Evolutionary conservation across 305 asterid species (phyloP).

Genomic region (Petunia hybrid): DNA sequence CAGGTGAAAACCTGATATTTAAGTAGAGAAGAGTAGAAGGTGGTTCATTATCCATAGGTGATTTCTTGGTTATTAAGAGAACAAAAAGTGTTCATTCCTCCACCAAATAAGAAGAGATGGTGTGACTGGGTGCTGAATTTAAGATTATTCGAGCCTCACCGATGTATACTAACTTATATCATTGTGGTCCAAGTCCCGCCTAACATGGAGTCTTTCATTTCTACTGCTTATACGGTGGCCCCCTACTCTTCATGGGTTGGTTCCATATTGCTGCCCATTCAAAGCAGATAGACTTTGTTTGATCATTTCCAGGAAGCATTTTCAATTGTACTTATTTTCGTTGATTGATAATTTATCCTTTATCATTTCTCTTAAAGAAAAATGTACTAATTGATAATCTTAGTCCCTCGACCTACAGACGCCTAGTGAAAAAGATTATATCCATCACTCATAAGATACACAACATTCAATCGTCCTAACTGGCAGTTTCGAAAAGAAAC

Average conservation of each 20-base stretch:
- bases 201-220: background rate
- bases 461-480: too few species aligned
- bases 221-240: background rate
- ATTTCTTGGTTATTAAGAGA: too few species aligned
- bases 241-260: background rate
- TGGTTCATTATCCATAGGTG: too few species aligned
- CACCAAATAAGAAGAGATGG: conserved; percentile 16
- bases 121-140: conserved; percentile 2
- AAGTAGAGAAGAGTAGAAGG: too few species aligned
- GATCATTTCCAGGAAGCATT: background rate
- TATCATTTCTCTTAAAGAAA: background rate
- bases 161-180: background rate
- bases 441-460: too few species aligned
- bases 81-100: background rate
- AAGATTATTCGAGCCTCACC: background rate
- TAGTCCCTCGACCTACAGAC: background rate
- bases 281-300: background rate
- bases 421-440: too few species aligned
- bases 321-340: too few species aligned
- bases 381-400: background rate
- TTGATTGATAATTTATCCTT: background rate
- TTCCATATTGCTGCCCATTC: background rate
- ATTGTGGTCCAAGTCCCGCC: background rate
- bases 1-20: too few species aligned
- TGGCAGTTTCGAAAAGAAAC: too few species aligned